phyloP scores from a whole-genome alignment of 371 early-diverging fungal species.

The Fennellomyces sp. region DNA sequence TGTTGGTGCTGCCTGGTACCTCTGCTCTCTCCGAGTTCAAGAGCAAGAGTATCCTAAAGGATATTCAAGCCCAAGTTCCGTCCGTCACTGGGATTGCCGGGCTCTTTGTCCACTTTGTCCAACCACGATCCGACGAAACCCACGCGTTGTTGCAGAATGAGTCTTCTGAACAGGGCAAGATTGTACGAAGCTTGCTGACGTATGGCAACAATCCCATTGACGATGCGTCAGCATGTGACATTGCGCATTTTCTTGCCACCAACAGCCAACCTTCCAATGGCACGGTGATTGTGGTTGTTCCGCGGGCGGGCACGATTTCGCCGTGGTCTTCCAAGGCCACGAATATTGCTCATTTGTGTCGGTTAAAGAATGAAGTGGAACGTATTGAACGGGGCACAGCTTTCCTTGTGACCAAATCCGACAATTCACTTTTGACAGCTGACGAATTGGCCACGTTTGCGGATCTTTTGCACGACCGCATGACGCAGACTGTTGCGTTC shows the following conservation, averaged over 20 bases:
- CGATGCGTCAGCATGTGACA: slow-evolving; percentile 28
- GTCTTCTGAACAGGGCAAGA: slow-evolving; percentile 41
- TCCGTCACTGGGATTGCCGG: slow-evolving; percentile 54
- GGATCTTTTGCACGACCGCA: slow-evolving; percentile 83
- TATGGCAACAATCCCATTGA: slow-evolving; percentile 51
- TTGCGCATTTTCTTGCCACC: slow-evolving; percentile 40
- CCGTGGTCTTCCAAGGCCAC: slow-evolving; percentile 99
- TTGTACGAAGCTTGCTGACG: slow-evolving; percentile 45
- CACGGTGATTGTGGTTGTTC: slow-evolving; percentile 70
- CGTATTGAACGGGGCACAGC: slow-evolving; percentile 90
- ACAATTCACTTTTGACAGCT: slow-evolving; percentile 28
- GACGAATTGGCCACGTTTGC: slow-evolving; percentile 50
- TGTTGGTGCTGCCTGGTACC: slow-evolving; percentile 81
- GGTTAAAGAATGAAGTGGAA: slow-evolving; percentile 66
- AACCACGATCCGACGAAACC: slow-evolving; percentile 47
- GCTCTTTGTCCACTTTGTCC: slow-evolving; percentile 76
- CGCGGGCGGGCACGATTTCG: slow-evolving; percentile 93
- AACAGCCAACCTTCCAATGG: slow-evolving; percentile 30
- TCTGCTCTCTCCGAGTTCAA: slow-evolving; percentile 77
- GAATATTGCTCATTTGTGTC: slow-evolving; percentile 91
- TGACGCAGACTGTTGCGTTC: slow-evolving; percentile 84
- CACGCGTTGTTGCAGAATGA: slow-evolving; percentile 31
- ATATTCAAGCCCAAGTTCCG: slow-evolving; percentile 56
- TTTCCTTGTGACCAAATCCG: slow-evolving; percentile 58
- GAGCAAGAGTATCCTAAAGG: slow-evolving; percentile 56